Evolutionary conservation across 2,329 filamentous ascomycete genomes (phyloP).

Genomic region (Cadophora sp.): DNA sequence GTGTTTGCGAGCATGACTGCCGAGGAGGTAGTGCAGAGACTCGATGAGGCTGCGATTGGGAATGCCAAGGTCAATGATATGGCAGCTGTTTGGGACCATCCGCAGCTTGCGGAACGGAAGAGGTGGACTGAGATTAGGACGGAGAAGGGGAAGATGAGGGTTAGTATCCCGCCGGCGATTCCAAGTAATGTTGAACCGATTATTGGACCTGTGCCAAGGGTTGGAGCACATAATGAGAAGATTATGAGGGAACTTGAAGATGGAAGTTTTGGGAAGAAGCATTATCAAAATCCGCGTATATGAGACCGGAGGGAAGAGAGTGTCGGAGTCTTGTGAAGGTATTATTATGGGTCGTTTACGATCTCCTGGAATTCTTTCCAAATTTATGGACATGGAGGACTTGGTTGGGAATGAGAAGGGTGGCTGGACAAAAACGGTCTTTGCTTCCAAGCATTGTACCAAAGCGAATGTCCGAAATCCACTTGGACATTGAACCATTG

Average conservation of each 20-base stretch:
- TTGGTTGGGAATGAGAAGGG: too few relatives aligned
- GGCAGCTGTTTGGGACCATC: slow-evolving; percentile 18
- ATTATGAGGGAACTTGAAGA: slow-evolving; percentile 19
- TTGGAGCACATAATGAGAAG: slow-evolving; percentile 21
- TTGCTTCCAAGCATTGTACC: background rate
- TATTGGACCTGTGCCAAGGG: slow-evolving; percentile 19
- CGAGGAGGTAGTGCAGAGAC: slow-evolving; percentile 17
- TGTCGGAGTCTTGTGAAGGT: too few relatives aligned
- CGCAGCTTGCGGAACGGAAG: slow-evolving; percentile 9
- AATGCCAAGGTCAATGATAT: slow-evolving; percentile 22
- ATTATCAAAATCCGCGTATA: slow-evolving; percentile 12
- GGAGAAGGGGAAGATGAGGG: slow-evolving; percentile 17
- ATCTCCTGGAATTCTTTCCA: too few relatives aligned
- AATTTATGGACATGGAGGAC: too few relatives aligned
- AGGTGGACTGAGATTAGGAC: slow-evolving; percentile 18
- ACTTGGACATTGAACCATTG: background rate
- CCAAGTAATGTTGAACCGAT: slow-evolving; percentile 19
- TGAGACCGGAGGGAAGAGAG: background rate
- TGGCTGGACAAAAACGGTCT: background rate
- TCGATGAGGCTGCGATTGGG: slow-evolving; percentile 17
- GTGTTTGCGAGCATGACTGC: slow-evolving; percentile 14
- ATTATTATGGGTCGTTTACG: too few relatives aligned
- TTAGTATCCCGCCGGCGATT: slow-evolving; percentile 20
- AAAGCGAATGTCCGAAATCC: background rate
- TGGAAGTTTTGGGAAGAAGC: slow-evolving; percentile 16